Evolutionary conservation across 441 rosid species (phyloP).

Genomic region (Pelargonium cotyledonis): DNA sequence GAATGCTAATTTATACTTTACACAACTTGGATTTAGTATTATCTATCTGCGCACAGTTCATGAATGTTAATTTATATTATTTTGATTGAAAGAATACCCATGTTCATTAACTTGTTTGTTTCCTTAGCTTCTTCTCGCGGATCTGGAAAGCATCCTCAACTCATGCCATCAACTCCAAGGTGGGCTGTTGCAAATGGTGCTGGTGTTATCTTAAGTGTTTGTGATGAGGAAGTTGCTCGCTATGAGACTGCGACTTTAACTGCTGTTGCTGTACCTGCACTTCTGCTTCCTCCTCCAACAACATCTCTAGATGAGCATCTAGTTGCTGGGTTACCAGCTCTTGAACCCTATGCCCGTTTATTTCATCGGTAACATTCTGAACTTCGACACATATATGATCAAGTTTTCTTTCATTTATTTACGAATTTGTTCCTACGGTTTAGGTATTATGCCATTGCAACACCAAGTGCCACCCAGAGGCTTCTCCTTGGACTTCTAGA

Average conservation of each 20-base stretch:
- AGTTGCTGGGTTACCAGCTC: constrained; percentile 98
- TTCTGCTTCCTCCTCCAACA: constrained; percentile 96
- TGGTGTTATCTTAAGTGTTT: constrained; percentile 94
- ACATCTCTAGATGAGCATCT: constrained; percentile 94
- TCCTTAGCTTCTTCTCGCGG: constrained; percentile 73
- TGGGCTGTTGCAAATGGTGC: constrained; percentile 99
- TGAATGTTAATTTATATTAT: not conserved
- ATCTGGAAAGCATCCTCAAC: constrained; percentile 98
- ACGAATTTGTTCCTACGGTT: constrained; percentile 14
- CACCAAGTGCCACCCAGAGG: constrained; percentile 98
- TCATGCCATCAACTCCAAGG: constrained; percentile 93
- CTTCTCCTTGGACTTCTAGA: constrained; percentile 97
- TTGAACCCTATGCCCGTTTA: constrained; percentile 93
- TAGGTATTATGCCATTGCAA: constrained; percentile 95
- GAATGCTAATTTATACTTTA: not conserved
- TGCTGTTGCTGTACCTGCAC: constrained; percentile 97
- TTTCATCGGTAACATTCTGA: constrained; percentile 71
- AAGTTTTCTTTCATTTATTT: constrained; percentile 3
- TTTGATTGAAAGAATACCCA: not conserved
- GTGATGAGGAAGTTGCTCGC: constrained; percentile 97
- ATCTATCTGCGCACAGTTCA: not conserved
- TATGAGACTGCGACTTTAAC: constrained; percentile 94
- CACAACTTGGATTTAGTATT: not conserved
- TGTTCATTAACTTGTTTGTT: constrained; percentile 18
- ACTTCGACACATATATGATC: constrained; percentile 9